Evolutionary conservation across 2,329 filamentous ascomycete species (phyloP), one percentile per base, ranked within the genome.

Genomic region (Penicillium sp.): DNA sequence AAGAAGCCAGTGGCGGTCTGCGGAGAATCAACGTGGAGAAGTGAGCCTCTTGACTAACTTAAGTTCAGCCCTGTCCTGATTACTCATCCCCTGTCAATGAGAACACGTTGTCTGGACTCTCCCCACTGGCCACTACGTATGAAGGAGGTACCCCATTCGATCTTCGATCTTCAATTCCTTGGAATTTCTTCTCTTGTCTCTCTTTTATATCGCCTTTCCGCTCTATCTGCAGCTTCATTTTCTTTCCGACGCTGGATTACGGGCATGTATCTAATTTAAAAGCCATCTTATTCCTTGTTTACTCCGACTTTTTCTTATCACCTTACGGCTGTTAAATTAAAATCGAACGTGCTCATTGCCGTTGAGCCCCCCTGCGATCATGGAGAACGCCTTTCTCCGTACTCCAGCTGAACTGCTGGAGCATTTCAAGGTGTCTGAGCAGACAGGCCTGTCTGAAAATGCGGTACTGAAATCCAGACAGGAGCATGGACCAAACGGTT

Each of bases 401-500:
- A 72, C 76, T 54, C 68, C 75, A 42, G 66, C 68, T 40, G 75
- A 81, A 58, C 74, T 74, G 62, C 73, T 82, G 55, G 68, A 71
- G 54, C 69, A 78, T 55, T 81, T 82, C 63, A 59, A 72, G 55
- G 78, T 80, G 46, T 67, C 71, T 18, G 77, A 81, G 65, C 60
- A 70, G 39, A 64, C 69, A 43, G 80, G 80, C 51, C 64, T 82
- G 19, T 76, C 76, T 30, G 71, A 73, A 47, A 62, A 70, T 41
- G 77, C 79, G 61, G 77, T 80, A 9, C 45, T 66, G 39, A 64
- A 69, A 49, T 67, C 70, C 50, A 70, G 74, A 57, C 57, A 74
- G 54, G 76, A 75, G 60, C 69, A 80, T 69, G 80, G 80, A 52
- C 74, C 70, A 41, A 82, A 82, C 69, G 76, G 79, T 81, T 67